Base-by-base conservation (phyloP, 2,329 filamentous ascomycete species). In the Calonectria pauciramosa region DNA sequence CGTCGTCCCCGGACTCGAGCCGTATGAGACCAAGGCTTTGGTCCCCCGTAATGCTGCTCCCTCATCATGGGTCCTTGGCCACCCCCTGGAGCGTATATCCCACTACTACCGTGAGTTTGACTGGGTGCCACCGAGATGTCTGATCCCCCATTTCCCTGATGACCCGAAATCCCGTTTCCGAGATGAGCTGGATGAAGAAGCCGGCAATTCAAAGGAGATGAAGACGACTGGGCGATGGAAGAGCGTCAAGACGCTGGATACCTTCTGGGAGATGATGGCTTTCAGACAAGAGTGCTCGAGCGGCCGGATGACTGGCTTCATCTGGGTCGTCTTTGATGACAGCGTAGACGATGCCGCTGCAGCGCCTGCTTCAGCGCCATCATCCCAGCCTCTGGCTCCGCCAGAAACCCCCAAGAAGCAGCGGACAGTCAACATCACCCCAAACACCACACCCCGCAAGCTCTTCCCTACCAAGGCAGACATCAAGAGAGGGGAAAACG, bases 191-290 rank as follows among this genome's bases (percentile, higher is more conserved):
- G 96, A 99, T 80, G 94, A 96, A 38, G 95, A 97, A 82, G 89
- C 94, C 0, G 89, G 91, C 1, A 91, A 91, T 36, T 88, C 90
- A 2, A 86, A 86, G 7, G 86, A 86, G 69, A 86, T 90, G 77
- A 90, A 91, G 77, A 89, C 87, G 32, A 86, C 87, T 4, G 94
- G 94, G 0, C 89, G 91, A 71, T 99, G 97, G 97, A 94, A 93
- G 82, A 96, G 94, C 74, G 93, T 98, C 30, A 93, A 90, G 82
- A 94, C 92, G 0, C 87, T 99, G 51, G 94, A 96, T n/a, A 93
- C 96, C 79, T 99, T 99, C 82, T 99, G 97, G 97, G 97, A 99
- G 76, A 94, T 98, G 90, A 99, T 99, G 96, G 94, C 96, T 0
- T 99, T 95, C 82, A 90, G 97, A 71, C 97, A 99, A 83, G 97